phyloP scores from a whole-genome alignment of 129 eudicot genomes.

The Heracleum sosnowskyi region DNA sequence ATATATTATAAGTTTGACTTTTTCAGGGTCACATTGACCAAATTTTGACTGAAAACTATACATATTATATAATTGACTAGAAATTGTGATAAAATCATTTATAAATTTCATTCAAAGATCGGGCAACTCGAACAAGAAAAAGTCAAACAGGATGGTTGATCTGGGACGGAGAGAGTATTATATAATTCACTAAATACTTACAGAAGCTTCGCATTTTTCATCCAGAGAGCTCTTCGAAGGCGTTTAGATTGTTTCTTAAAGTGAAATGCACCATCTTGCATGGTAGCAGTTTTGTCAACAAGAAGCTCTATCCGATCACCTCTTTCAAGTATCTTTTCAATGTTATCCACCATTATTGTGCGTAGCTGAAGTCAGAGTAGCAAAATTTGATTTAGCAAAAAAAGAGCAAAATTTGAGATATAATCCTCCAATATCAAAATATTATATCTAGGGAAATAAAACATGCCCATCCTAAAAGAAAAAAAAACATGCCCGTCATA shows the following conservation, averaged over 20 bases:
- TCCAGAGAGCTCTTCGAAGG: slow-evolving; percentile 92
- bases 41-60: too few species aligned
- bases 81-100: too few species aligned
- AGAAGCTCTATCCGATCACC: slow-evolving; percentile 97
- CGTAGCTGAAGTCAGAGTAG: slow-evolving; percentile 50
- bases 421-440: not conserved
- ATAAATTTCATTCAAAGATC: too few species aligned
- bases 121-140: too few species aligned
- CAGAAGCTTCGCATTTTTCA: slow-evolving; percentile 96
- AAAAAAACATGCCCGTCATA: not conserved
- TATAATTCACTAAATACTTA: slow-evolving; percentile 30
- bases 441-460: not conserved
- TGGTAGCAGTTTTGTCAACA: slow-evolving; percentile 97
- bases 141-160: too few species aligned
- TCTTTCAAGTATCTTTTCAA: slow-evolving; percentile 90
- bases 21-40: too few species aligned
- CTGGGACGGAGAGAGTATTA: too few species aligned
- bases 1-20: too few species aligned
- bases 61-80: too few species aligned
- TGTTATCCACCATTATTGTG: slow-evolving; percentile 94
- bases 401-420: not conserved
- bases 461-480: not conserved
- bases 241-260: slow-evolving; percentile 93
- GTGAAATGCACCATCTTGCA: slow-evolving; percentile 97
- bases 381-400: too few species aligned